Percentiles rank a stretch among this genome's conserved stretches.
phyloP scores from a whole-genome alignment of 106 monocot species.

The Iris macrosiphon region DNA sequence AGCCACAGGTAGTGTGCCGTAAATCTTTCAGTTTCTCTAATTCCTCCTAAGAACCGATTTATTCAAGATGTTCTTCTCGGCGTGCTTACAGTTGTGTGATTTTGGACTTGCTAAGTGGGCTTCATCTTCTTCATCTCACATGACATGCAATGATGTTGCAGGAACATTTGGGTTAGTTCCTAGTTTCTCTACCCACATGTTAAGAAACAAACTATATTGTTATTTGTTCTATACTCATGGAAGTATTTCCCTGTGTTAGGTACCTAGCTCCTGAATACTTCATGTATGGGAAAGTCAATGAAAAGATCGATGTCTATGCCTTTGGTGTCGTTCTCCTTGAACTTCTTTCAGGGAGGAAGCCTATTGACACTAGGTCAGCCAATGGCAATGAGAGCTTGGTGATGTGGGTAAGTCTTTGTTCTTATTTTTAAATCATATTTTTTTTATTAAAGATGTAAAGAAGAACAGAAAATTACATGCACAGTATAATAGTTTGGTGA shows the following conservation, averaged over 20 bases:
- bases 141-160: constrained; percentile 55
- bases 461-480: not conserved
- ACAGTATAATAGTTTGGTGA: not conserved
- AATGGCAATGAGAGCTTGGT: constrained; percentile 73
- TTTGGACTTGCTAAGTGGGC: constrained; percentile 72
- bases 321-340: constrained; percentile 93
- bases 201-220: too few relatives aligned
- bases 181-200: not conserved
- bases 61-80: not conserved
- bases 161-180: constrained; percentile 80
- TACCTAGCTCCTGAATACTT: constrained; percentile 92
- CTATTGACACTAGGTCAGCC: constrained; percentile 36
- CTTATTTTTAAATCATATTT: not conserved
- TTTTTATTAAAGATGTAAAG: not conserved
- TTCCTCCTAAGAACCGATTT: too few relatives aligned
- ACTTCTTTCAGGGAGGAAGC: constrained; percentile 76
- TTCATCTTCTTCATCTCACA: constrained; percentile 25
- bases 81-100: constrained; percentile 52
- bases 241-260: constrained; percentile 24
- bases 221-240: too few relatives aligned
- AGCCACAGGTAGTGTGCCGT: constrained; percentile 44
- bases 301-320: constrained; percentile 85
- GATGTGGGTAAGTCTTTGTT: constrained; percentile 63
- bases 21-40: not conserved
- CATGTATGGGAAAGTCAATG: constrained; percentile 74